A percentile compares a stretch with the other conserved stretches of the same genome.
Conservation (phyloP, 73 alveolate species). For the Tetrahymena elliotti region DNA sequence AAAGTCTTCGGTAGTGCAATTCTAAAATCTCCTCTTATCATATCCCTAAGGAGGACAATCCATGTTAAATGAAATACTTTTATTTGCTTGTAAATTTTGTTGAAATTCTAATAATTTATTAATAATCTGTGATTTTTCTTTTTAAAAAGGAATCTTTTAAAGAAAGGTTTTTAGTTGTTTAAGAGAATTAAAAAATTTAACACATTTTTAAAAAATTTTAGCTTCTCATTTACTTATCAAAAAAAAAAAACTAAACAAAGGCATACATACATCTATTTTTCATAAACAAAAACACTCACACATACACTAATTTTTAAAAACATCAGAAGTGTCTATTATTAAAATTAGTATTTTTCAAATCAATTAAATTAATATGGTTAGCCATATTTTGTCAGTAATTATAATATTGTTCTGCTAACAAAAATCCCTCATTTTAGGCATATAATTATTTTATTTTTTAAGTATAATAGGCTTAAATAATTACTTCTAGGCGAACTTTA, state of each 20-base stretch:
- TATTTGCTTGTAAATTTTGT: not conserved
- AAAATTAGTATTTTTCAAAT: not conserved
- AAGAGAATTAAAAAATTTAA: not conserved
- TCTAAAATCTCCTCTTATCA: not conserved
- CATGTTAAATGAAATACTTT: not conserved
- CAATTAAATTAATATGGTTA: no score
- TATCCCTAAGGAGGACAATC: not conserved
- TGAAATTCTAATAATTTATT: not conserved
- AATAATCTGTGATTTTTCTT: not conserved
- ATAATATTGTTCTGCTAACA: no score
- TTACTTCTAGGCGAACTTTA: no score
- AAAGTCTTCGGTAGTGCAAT: not conserved
- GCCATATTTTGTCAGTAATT: not conserved
- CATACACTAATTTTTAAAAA: not conserved
- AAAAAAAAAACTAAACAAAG: no score
- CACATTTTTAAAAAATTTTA: not conserved
- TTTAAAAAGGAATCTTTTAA: not conserved
- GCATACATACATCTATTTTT: no score
- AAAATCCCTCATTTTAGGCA: no score
- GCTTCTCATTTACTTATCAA: not conserved
- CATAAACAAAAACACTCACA: no score
- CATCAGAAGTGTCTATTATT: not conserved
- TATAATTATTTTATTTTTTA: no score
- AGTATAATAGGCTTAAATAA: no score
- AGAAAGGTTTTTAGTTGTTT: not conserved